Conservation (phyloP, 176 grass and related monocot genomes). For the Oryza officinalis region DNA sequence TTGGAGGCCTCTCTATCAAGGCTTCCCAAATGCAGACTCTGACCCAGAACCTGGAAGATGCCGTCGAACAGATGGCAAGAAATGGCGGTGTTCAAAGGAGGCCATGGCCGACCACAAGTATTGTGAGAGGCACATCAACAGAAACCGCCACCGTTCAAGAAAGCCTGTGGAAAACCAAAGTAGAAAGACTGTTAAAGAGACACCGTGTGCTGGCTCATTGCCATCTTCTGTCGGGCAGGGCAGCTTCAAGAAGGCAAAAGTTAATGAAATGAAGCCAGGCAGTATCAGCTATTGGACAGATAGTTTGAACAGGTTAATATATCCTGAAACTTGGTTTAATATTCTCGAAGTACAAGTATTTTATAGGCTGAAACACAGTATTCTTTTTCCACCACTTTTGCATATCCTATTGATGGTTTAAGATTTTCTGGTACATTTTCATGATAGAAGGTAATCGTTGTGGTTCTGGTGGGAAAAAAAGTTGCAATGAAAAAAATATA, state of each 20-base stretch:
- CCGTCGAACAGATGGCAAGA: conserved; percentile 96
- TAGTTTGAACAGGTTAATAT: conserved; percentile 46
- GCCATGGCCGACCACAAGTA: conserved; percentile 93
- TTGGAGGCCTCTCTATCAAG: conserved; percentile 70
- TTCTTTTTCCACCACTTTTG: neutral
- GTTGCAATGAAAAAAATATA: neutral
- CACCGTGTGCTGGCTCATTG: conserved; percentile 26
- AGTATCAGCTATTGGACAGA: conserved; percentile 46
- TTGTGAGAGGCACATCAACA: conserved; percentile 97
- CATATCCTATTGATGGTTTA: neutral
- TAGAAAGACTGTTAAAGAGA: conserved; percentile 49
- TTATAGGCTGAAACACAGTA: neutral
- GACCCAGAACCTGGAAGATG: conserved; percentile 94
- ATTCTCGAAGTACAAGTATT: neutral
- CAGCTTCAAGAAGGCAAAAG: conserved; percentile 57
- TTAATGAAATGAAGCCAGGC: conserved; percentile 33
- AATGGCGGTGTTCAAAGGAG: conserved; percentile 94
- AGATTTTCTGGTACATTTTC: neutral
- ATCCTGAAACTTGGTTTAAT: neutral
- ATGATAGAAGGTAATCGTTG: neutral
- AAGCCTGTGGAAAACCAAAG: conserved; percentile 99
- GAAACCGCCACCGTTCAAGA: conserved; percentile 99
- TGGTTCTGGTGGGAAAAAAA: neutral
- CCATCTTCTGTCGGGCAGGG: conserved; percentile 30
- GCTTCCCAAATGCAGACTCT: conserved; percentile 58